Conservation (phyloP, 2,329 filamentous ascomycete species). For the Fusarium ambrosium region DNA sequence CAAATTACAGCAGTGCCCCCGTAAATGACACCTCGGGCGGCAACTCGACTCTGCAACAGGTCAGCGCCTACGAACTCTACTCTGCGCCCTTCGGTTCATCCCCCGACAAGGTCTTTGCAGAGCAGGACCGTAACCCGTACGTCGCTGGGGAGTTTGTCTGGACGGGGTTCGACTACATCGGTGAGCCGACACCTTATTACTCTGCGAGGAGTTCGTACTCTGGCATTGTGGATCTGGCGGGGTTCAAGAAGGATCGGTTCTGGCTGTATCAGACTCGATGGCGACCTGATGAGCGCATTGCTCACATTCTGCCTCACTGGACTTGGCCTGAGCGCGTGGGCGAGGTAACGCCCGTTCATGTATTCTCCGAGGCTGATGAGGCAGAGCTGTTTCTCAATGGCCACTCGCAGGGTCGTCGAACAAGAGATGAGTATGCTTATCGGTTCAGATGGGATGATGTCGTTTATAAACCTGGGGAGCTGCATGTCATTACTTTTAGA, state of each 20-base stretch:
- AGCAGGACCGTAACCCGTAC: constrained; percentile 62
- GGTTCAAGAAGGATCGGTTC: constrained; percentile 69
- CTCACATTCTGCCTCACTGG: constrained; percentile 70
- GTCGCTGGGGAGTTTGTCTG: constrained; percentile 69
- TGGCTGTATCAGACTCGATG: constrained; percentile 68
- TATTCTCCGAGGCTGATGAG: constrained; percentile 65
- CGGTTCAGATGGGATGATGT: constrained; percentile 68
- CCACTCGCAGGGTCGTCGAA: constrained; percentile 57
- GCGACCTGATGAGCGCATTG: constrained; percentile 61
- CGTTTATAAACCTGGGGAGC: constrained; percentile 61
- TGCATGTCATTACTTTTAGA: constrained; percentile 63
- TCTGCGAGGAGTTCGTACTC: constrained; percentile 65
- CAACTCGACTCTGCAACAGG: constrained; percentile 52
- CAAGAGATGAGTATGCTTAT: constrained; percentile 55
- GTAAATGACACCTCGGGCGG: constrained; percentile 56
- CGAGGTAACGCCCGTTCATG: constrained; percentile 65
- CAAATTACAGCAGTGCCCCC: constrained; percentile 52
- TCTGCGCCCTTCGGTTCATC: constrained; percentile 60
- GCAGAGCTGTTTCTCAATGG: constrained; percentile 69
- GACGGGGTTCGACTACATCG: constrained; percentile 65
- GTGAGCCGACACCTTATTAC: constrained; percentile 66
- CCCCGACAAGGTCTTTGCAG: constrained; percentile 66
- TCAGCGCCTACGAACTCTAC: constrained; percentile 68
- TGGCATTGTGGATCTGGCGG: constrained; percentile 69
- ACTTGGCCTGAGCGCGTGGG: constrained; percentile 64